Evolutionary conservation across 176 grass and related monocot species (phyloP).

Genomic region (Tillandsia fasciculata): DNA sequence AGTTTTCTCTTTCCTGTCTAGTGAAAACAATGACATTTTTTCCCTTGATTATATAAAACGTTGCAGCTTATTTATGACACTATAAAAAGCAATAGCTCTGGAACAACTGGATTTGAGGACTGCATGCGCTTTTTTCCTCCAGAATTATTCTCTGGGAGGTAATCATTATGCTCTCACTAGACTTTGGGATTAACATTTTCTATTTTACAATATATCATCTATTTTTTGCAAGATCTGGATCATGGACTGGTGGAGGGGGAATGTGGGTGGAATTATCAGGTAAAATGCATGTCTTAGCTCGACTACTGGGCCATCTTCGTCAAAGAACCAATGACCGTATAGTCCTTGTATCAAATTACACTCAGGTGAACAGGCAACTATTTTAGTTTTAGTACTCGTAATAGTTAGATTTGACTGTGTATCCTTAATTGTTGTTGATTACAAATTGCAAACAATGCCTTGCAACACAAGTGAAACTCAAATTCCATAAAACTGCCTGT

Average conservation of each 20-base stretch:
- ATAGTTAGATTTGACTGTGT: slow-evolving; percentile 13
- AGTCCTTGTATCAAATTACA: slow-evolving; percentile 98
- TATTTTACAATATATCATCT: slow-evolving; percentile 12
- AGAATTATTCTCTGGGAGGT: slow-evolving; percentile 92
- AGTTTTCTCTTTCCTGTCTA: neutral
- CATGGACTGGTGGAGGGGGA: slow-evolving; percentile 89
- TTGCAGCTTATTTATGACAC: slow-evolving; percentile 88
- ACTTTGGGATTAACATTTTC: slow-evolving; percentile 12
- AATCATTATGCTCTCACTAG: slow-evolving; percentile 24
- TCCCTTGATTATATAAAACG: slow-evolving; percentile 14
- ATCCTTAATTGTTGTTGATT: slow-evolving; percentile 9
- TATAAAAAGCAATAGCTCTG: slow-evolving; percentile 70
- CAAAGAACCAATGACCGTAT: slow-evolving; percentile 90
- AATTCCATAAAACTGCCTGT: too few relatives aligned
- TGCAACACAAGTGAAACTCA: too few relatives aligned
- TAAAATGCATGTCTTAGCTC: slow-evolving; percentile 97
- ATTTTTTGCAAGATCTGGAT: slow-evolving; percentile 62
- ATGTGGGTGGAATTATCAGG: slow-evolving; percentile 95
- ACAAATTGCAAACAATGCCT: slow-evolving; percentile 7
- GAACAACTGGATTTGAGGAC: slow-evolving; percentile 63
- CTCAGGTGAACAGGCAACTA: slow-evolving; percentile 50
- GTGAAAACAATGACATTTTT: slow-evolving; percentile 9
- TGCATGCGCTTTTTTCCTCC: slow-evolving; percentile 74
- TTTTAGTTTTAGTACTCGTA: slow-evolving; percentile 1
- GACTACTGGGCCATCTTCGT: slow-evolving; percentile 67